Base-by-base conservation (phyloP, 2,329 filamentous ascomycete genomes). In the Alternaria sp. region DNA sequence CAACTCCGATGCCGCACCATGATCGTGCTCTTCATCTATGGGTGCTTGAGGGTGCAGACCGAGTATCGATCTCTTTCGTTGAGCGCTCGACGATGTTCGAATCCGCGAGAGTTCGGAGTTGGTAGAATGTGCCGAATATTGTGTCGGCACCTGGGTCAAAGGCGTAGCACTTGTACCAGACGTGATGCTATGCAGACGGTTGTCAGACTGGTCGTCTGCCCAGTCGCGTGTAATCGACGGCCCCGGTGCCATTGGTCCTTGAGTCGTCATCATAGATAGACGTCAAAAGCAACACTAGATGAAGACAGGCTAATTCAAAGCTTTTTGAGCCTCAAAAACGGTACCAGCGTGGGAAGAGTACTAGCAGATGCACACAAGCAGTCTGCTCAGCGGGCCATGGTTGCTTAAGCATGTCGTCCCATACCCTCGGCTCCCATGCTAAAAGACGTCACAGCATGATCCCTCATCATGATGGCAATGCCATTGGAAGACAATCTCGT, bases 41-140 rank as follows among this genome's bases (percentile, higher is more conserved):
- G 79, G 79, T 5, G 78, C 78, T 5, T 68, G 65, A 1, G 80
- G 79, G 54, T 79, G 73, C 1, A 81, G 71, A 8, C 79, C 79
- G 3, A 74, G 61, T 17, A 62, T 46, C 8, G 68, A 70, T 14
- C 70, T 68, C 24, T 68, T 72, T 34, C 57, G 61, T 17, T 61
- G 67, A 3, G 69, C 63, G 31, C 60, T 71, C 1, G 62, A 63
- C 0, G 72, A 74, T 24, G 63, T 72, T 29, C 62, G 69, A 28
- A 64, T 48, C 8, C 63, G 49, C 3, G 56, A 58, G 36, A 61
- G 51, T 44, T 59, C 33, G 7, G 48, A 45, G 3, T 53, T 58
- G 17, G 51, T 54, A 2, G 63, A 66, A 26, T 60, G 50, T 5
- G 36, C 56, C 5, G 69, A 69, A 8, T 62, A 13, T 28, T 70